Base-by-base conservation (phyloP, 148 eudicot genomes). In the Dianthus caryophyllus region DNA sequence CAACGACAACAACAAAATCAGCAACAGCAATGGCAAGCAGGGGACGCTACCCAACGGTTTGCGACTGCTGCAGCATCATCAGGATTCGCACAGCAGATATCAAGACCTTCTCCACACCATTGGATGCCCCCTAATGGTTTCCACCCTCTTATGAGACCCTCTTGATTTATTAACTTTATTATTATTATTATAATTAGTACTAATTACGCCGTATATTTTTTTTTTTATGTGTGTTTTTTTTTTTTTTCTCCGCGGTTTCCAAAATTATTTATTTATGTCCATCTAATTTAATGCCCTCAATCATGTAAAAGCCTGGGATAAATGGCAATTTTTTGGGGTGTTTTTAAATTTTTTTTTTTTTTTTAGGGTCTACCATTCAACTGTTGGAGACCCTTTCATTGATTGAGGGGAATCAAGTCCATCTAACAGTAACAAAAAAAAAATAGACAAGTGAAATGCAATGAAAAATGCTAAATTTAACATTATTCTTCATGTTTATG, bases 11-110 rank as follows among this genome's bases (percentile, higher is more conserved):
- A 65, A 52, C 62, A 44, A 18, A 58, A 56, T 11, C 67, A 72
- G 67, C 83, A 75, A 73, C 91, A 83, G 71, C 84, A 87, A 80
- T 36, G 61, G 78, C 31, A 66, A 65, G 39, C 69, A 18, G 75
- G 66, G 66, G 49, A 51, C 63, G 69, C 61, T 70, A 79, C 76
- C 48, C 84, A 59, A 80, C n/a, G 77, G 74, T 81, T 77, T 74
- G 83, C 90, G 39, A 75, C 75, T 85, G 96, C 95, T 93, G 97
- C 97, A 90, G 98, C 97, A 93, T 93, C 98, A 89, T 93, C 98
- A 93, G 91, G 98, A 93, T 93, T 93, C 96, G 84, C 81, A 67
- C 96, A 83, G 85, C 90, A 83, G 85, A 83, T 81, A 44, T 64
- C 71, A 62, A 72, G 53, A 75, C 69, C 65, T 30, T 73, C 48